Base-by-base conservation (phyloP, 768 basidiomycete species). In the Dioszegia aurantiaca region DNA sequence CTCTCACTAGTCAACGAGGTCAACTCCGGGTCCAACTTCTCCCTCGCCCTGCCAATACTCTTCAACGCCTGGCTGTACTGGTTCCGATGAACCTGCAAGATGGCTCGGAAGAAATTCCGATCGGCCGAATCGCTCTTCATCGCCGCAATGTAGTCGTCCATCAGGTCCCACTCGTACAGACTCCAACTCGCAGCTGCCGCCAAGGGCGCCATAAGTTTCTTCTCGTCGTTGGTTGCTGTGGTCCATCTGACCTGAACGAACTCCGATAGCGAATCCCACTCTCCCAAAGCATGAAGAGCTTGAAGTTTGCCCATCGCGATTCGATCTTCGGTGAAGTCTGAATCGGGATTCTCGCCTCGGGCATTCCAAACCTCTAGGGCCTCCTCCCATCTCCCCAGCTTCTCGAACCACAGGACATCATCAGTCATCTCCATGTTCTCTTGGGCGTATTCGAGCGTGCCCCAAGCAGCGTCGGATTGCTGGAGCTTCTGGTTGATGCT, bases 131-230 rank as follows among this genome's bases (percentile, higher is more conserved):
- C 94, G 24, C 81, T 78, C 73, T 89, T 90, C 90, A 99, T 94
- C 2, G 87, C 88, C 4, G 83, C 81, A 55, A 99, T 94, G 74
- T 95, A 98, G 66, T 91, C 86, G 43, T 98, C 95, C 95, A 99
- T 99, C 2, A 86, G 83, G 67, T 97, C 92, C 95, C 95, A 99
- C 67, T 97, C 93, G 63, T 87, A 86, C 56, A 97, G 78, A 1
- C 90, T 90, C 94, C 95, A 99, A 1, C 92, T 90, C 1, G 95
- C 94, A 0, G 94, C 93, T 1, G 95, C 90, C 0, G 94, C 95
- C 81, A 99, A 87, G 0, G 95, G 93, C 0, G 95, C 92, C 63
- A 98, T 95, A 77, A 89, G 87, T 51, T 87, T 83, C 46, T 88
- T 86, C 63, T 91, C 86, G 52, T 95, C 92, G 57, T 86, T 82